Base-by-base conservation (phyloP, 805 yeast species). In the Cyberlindnera xishuangbannaensis region DNA sequence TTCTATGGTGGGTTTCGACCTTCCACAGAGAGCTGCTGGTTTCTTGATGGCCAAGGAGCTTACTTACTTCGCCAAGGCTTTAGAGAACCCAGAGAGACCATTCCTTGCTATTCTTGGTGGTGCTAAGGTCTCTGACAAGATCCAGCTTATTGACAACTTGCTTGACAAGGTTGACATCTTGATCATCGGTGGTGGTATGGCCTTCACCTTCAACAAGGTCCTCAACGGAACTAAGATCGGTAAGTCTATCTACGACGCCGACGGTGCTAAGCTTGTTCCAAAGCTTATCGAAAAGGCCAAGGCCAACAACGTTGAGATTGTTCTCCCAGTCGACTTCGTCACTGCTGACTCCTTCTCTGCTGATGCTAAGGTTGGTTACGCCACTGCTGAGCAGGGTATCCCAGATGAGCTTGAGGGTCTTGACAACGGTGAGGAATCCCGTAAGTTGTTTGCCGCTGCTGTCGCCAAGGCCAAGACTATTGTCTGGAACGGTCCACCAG, bases 401-500 rank as follows among this genome's bases (percentile, higher is more conserved):
- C 94, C 97, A 60, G 95, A 81, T 53, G 79, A 80, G 53, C 82
- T 94, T 84, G 80, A 83, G 79, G 98, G 98, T 61, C 76, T 92
- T 58, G 98, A 92, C 67, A 78, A 78, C 56, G 98, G 98, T 69
- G 88, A 87, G 69, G 80, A 84, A 71, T 75, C 95, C 43, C 71
- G 76, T 56, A 73, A 78, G 65, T 73, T 83, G 51, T 92, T 83
- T 62, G 75, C 80, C 49, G 78, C 69, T 48, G 80, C 95, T 47
- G 85, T 92, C 53, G 82, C 83, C 48, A 73, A 81, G 67, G 94
- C 98, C 53, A 87, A 90, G 79, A 92, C 98, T 57, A 90, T 92
- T 56, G 92, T 92, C 62, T 92, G 98, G 98, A 92, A 92, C 74
- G 98, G 98, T 64, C 98, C 98, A 48, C 97, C 98, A 67, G 98